Percentiles rank a stretch among this genome's conserved stretches.
Conservation (phyloP, 148 eudicot genomes). For the Pouteria glomerata region DNA sequence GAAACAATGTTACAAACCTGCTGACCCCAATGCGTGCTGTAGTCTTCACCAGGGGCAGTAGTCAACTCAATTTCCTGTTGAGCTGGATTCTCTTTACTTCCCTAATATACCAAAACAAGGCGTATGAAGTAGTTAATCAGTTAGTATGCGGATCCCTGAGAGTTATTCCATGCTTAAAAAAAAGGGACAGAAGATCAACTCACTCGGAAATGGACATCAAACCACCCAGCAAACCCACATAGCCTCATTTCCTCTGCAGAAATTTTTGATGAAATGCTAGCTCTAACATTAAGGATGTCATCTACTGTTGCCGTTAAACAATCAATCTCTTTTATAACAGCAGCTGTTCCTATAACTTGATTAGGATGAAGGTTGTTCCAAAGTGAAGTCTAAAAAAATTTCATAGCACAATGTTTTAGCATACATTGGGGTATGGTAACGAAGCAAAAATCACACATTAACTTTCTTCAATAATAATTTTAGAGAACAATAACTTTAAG, state of each 20-base stretch:
- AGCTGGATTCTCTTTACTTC: constrained; percentile 67
- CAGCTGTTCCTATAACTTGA: constrained; percentile 77
- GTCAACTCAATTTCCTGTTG: constrained; percentile 66
- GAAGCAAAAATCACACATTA: not conserved
- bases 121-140: not conserved
- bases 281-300: constrained; percentile 53
- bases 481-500: not conserved
- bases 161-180: not conserved
- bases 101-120: constrained; percentile 38
- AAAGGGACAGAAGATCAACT: constrained; percentile 28
- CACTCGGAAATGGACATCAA: constrained; percentile 98
- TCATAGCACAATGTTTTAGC: constrained; percentile 1
- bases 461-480: not conserved
- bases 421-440: not conserved
- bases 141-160: constrained; percentile 2
- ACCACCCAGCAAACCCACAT: constrained; percentile 94
- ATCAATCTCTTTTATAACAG: constrained; percentile 71
- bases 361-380: constrained; percentile 96
- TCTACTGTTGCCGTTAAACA: constrained; percentile 71
- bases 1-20: constrained; percentile 50
- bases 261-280: constrained; percentile 53
- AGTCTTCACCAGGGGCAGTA: constrained; percentile 72
- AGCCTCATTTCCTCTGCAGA: constrained; percentile 46
- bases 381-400: constrained; percentile 59
- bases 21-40: constrained; percentile 96